These are phyloP conservation scores for Furculomyces boomerangus DNA, from an alignment of 371 early-diverging fungal genomes.

Conservation along the genomic window DNA sequence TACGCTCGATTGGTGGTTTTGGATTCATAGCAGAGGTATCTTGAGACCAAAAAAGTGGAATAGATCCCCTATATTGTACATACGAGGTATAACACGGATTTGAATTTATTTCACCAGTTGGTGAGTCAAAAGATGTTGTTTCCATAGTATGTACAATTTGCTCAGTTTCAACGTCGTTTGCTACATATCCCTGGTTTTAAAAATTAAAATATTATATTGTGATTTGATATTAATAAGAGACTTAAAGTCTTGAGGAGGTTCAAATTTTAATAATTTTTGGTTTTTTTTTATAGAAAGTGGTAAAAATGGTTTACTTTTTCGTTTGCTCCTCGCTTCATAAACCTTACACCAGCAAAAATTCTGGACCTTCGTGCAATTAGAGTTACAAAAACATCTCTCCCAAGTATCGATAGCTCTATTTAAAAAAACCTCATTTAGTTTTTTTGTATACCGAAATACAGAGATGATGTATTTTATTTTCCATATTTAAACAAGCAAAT, in stretches of 20 bases:
- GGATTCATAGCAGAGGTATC: constrained; percentile 80
- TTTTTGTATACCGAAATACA: too few relatives aligned
- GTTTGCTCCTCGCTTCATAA: constrained; percentile 89
- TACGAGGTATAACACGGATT: constrained; percentile 77
- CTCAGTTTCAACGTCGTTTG: constrained; percentile 99
- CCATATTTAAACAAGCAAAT: neutral
- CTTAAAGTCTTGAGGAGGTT: too few relatives aligned
- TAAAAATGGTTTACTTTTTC: too few relatives aligned
- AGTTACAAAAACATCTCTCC: constrained; percentile 71
- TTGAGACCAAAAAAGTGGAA: constrained; percentile 90
- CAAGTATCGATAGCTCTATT: constrained; percentile 47
- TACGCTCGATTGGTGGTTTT: constrained; percentile 76
- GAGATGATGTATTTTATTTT: neutral
- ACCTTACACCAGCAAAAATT: constrained; percentile 92
- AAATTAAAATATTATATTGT: neutral
- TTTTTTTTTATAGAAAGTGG: too few relatives aligned
- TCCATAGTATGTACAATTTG: constrained; percentile 88
- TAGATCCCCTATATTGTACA: constrained; percentile 91
- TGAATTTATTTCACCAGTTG: constrained; percentile 9
- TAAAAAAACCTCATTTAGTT: neutral
- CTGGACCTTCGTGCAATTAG: constrained; percentile 89
- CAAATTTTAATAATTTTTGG: too few relatives aligned
- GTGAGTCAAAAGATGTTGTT: constrained; percentile 58
- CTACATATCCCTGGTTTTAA: constrained; percentile 68
- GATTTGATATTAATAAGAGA: neutral